phyloP scores from a whole-genome alignment of 1,139 yeast species.

The Starmera stellimalicola region DNA sequence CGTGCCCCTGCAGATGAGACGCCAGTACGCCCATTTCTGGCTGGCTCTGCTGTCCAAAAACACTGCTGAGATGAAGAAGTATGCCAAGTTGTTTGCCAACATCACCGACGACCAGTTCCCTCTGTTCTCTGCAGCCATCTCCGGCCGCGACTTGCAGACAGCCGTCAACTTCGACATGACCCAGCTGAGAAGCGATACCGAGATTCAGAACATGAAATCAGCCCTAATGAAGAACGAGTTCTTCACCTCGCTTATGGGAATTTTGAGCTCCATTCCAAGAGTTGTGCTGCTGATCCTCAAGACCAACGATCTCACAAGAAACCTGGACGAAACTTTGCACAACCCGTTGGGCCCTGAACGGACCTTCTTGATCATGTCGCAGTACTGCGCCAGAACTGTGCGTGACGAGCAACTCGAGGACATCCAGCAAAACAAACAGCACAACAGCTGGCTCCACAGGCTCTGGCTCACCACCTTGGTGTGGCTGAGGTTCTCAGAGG shows the following conservation, averaged over 20 bases:
- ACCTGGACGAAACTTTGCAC: conserved; percentile 72
- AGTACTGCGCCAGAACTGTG: conserved; percentile 77
- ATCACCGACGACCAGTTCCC: conserved; percentile 71
- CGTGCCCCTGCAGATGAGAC: conserved; percentile 66
- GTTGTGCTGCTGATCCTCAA: conserved; percentile 79
- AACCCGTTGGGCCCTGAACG: conserved; percentile 84
- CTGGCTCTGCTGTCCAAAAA: conserved; percentile 72
- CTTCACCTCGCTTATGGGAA: conserved; percentile 67
- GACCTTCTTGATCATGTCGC: conserved; percentile 81
- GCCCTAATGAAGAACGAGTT: conserved; percentile 48
- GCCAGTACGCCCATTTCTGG: conserved; percentile 91
- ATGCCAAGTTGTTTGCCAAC: conserved; percentile 77
- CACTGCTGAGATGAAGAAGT: conserved; percentile 52
- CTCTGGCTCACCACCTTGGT: conserved; percentile 23
- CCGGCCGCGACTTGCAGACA: conserved; percentile 73
- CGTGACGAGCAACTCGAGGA: conserved; percentile 51
- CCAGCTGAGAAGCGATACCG: conserved; percentile 43
- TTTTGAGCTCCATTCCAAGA: conserved; percentile 74
- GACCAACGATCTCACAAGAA: conserved; percentile 88
- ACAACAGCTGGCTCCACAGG: conserved; percentile 33
- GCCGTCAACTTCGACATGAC: conserved; percentile 60
- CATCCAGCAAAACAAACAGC: conserved; percentile 23
- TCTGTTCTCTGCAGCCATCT: conserved; percentile 84
- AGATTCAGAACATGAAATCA: conserved; percentile 54
- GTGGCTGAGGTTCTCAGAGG: conserved; percentile 44